Evolutionary conservation across 2,329 filamentous ascomycete species (phyloP), one percentile per base, ranked within the genome.

Genomic region (Trichoderma citrinoviride): DNA sequence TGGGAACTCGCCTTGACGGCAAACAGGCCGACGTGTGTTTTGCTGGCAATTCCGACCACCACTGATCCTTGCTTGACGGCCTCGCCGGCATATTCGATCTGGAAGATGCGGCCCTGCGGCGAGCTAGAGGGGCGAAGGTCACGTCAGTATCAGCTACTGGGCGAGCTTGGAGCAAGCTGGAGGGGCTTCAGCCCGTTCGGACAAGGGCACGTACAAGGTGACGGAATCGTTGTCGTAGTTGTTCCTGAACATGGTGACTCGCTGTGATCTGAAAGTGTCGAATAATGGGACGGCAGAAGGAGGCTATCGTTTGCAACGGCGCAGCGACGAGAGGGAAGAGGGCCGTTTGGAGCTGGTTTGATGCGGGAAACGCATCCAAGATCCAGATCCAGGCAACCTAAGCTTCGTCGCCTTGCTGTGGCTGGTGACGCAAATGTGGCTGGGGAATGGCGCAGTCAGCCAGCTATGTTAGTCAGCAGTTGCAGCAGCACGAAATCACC

Each of bases 201-300:
- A 57, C 27, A 29, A 64, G 61, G 69, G 69, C 76, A 81, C 89
- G 81, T 85, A 97, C 93, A 98, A 99, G 82, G 95, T 99, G 82
- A 98, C 93, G 69, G 94, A 96, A 81, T 99, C 95, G 88, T 99
- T 99, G 84, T 99, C 95, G 86, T 99, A 99, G 82, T 98, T 98
- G 86, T 99, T 99, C 82, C 95, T 88, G 83, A 99, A 99, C 95
- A 99, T 98, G 75, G 75, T 88, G 85, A 70, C 66, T 61, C 44
- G 37, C 40, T 58, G 33, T 8, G n/a, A 55, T 25, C 54, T 46
- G 17, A n/a, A 5, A 29, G 55, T 55, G 41, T 61, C 72, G 47
- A 27, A 23, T 40, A 41, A 33, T 33, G 50, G 43, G 46, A n/a
- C n/a, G 8, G 19, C 7, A 33, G 46, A 46, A 43, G 47, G 47